phyloP scores from a whole-genome alignment of 2,329 filamentous ascomycete genomes.

The Monosporascus ibericus region DNA sequence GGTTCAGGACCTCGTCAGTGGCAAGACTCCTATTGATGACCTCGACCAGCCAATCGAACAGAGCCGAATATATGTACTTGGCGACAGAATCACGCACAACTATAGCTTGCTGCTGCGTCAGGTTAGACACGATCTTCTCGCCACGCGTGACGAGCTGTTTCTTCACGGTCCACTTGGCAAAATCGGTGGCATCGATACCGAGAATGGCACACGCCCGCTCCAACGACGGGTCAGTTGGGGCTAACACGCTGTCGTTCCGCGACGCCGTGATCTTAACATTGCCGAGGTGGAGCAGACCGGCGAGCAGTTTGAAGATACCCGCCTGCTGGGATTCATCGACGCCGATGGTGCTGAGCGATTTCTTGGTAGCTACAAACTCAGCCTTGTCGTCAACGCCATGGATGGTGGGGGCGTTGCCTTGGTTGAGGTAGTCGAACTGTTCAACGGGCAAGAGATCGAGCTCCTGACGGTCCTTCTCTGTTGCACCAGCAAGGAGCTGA shows the following conservation, averaged over 20 bases:
- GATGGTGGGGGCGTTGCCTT: conserved; percentile 84
- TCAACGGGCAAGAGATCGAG: conserved; percentile 76
- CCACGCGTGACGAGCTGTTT: conserved; percentile 95
- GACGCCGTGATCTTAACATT: conserved; percentile 95
- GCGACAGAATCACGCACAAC: conserved; percentile 96
- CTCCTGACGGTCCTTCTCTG: conserved; percentile 73
- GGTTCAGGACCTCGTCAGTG: conserved; percentile 75
- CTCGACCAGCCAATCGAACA: conserved; percentile 99
- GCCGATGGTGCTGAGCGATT: conserved; percentile 82
- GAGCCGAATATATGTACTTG: conserved; percentile 96
- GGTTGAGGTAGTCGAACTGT: conserved; percentile 93
- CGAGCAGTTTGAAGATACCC: conserved; percentile 84
- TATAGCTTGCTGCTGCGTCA: conserved; percentile 86
- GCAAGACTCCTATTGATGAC: conserved; percentile 89
- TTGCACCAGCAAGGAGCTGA: conserved; percentile 88
- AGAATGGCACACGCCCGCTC: conserved; percentile 77
- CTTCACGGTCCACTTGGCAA: conserved; percentile 98
- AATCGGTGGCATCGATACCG: conserved; percentile 78
- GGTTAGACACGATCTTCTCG: conserved; percentile 94
- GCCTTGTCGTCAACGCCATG: conserved; percentile 94
- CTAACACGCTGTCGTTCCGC: conserved; percentile 78
- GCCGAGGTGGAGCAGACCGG: conserved; percentile 86
- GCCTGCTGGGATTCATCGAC: conserved; percentile 67
- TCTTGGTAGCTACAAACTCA: conserved; percentile 84
- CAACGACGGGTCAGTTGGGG: conserved; percentile 74